Conservation (phyloP, 148 eudicot species). For the Rhododendron williamsianum region DNA sequence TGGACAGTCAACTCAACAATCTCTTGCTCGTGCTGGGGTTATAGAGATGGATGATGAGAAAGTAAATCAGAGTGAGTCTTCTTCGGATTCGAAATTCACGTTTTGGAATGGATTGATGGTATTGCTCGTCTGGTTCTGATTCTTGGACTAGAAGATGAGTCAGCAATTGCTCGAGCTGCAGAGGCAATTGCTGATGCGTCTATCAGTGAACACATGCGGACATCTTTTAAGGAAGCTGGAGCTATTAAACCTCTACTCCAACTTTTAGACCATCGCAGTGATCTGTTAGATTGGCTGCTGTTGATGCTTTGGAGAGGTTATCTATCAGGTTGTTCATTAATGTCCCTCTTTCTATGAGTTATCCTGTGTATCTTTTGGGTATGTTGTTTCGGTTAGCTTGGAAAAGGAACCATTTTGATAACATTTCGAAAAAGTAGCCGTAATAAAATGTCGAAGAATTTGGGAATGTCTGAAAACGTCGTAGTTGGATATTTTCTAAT, state of each 20-base stretch:
- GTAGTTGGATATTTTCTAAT: not conserved
- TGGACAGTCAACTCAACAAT: conserved; percentile 70
- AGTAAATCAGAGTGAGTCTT: conserved; percentile 21
- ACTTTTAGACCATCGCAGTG: conserved; percentile 40
- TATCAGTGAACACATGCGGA: conserved; percentile 55
- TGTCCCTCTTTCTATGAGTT: not conserved
- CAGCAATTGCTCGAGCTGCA: conserved; percentile 65
- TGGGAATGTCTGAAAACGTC: not conserved
- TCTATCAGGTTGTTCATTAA: conserved; percentile 49
- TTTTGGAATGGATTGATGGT: conserved; percentile 77
- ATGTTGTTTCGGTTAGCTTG: not conserved
- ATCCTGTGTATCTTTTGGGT: not conserved
- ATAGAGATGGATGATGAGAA: conserved; percentile 57
- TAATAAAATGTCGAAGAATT: not conserved
- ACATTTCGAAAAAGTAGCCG: not conserved
- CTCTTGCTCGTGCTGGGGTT: conserved; percentile 80
- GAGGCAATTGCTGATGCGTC: conserved; percentile 67
- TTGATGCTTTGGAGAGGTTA: conserved; percentile 65
- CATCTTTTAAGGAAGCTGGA: conserved; percentile 77
- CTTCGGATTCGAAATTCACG: conserved; percentile 38
- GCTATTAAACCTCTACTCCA: conserved; percentile 51
- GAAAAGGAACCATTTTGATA: not conserved
- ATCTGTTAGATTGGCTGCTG: conserved; percentile 45
- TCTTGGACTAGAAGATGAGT: conserved; percentile 78
- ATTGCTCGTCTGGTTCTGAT: conserved; percentile 82